These are phyloP conservation scores for Neopestalotiopsis rosae DNA, from an alignment of 2,329 filamentous ascomycete genomes.

Conservation along the genomic window DNA sequence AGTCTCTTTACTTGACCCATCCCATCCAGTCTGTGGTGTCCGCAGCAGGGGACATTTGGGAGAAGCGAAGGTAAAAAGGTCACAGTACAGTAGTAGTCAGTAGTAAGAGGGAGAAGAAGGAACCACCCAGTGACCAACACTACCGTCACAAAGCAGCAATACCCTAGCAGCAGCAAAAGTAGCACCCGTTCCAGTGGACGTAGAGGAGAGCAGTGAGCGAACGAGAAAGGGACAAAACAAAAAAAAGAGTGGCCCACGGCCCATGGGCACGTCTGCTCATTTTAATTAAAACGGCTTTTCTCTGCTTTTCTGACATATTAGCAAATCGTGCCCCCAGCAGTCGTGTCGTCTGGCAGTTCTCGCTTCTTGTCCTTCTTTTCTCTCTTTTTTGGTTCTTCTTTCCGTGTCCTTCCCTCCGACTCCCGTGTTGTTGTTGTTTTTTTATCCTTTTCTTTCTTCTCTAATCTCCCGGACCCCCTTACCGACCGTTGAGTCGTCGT, in stretches of 20 bases:
- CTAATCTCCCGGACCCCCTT: not conserved
- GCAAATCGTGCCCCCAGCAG: conserved; percentile 11
- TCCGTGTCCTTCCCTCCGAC: conserved; percentile 2
- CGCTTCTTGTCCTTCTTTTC: not conserved
- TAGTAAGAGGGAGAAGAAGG: not conserved
- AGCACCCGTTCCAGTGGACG: not conserved
- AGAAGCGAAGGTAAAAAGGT: not conserved
- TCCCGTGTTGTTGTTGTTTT: not conserved
- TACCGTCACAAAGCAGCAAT: no score
- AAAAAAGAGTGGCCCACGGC: not conserved
- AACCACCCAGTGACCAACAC: not conserved
- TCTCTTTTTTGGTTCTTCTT: not conserved
- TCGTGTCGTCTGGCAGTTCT: not conserved
- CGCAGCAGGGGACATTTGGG: not conserved
- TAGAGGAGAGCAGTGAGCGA: not conserved
- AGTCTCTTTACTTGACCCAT: conserved; percentile 1
- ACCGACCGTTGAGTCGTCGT: conserved; percentile 17
- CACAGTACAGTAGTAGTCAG: not conserved
- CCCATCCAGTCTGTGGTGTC: not conserved
- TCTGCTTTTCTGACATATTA: conserved; percentile 16
- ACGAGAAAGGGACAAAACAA: not conserved
- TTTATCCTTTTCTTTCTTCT: not conserved
- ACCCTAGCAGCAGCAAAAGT: not conserved
- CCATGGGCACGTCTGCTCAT: conserved; percentile 13
- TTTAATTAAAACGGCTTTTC: conserved; percentile 17